A percentile compares a stretch with the other conserved stretches of the same genome.
Conservation (phyloP, 2,329 filamentous ascomycete species). For the Ploettnerulaceae sp. region DNA sequence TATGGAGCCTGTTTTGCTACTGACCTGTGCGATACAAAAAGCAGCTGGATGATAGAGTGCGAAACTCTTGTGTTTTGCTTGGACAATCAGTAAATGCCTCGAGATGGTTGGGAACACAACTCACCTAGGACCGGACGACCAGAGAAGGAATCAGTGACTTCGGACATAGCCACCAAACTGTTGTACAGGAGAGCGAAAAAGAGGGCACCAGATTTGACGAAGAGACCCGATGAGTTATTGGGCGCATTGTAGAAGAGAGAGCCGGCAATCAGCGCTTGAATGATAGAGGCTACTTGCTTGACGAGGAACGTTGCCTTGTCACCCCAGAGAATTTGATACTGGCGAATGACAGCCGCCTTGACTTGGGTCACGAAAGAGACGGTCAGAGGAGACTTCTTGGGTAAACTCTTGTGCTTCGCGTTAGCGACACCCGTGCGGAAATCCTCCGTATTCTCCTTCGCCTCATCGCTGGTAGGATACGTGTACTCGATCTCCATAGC, state of each 20-base stretch:
- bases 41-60: conserved; percentile 54
- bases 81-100: too few relatives aligned
- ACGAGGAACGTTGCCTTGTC: conserved; percentile 60
- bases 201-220: conserved; percentile 57
- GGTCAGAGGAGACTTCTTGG: conserved; percentile 51
- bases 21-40: conserved; percentile 49
- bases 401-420: conserved; percentile 52
- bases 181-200: conserved; percentile 63
- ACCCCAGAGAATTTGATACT: conserved; percentile 62
- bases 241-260: conserved; percentile 65
- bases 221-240: conserved; percentile 52
- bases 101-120: too few relatives aligned
- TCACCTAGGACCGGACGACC: conserved; percentile 55
- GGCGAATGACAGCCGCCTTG: conserved; percentile 50
- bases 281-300: conserved; percentile 53
- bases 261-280: conserved; percentile 58
- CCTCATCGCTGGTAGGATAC: conserved; percentile 47
- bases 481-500: conserved; percentile 52
- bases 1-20: too few relatives aligned
- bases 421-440: conserved; percentile 49
- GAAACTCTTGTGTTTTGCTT: conserved; percentile 55
- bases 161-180: conserved; percentile 57
- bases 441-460: conserved; percentile 40
- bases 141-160: conserved; percentile 59
- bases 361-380: conserved; percentile 52